Base-by-base conservation (phyloP, 2,329 filamentous ascomycete species). In the Acrocalymma vagum region DNA sequence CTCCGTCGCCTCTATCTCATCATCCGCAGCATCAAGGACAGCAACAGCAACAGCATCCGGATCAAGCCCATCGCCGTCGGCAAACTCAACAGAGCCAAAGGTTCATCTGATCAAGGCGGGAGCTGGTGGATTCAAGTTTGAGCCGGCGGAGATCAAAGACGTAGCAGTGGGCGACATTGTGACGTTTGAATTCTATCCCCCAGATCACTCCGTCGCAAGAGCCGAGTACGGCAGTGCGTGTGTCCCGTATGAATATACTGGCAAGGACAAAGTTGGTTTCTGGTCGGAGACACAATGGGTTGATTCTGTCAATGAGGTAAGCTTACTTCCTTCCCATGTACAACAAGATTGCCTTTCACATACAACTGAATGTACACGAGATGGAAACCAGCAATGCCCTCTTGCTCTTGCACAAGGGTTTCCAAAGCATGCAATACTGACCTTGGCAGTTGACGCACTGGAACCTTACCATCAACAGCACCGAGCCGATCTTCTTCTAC, bases 171-270 rank as follows among this genome's bases (percentile, higher is more conserved):
- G 71, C 13, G 72, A 75, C 40, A 68, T 51, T 4, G 44, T 72
- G 5, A 56, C 67, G 9, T 65, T 60, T 29, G 58, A 65, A 24
- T 76, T 75, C 55, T 73, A 62, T 27, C 66, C 71, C 4, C 59
- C 62, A 10, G 72, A 74, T 36, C 73, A 76, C 42, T 73, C 71
- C 0, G 72, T 76, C 4, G 67, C 71, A 17, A 58, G 69, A 22
- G 67, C 72, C 5, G 69, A 69, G 22, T 75, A 65, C 41, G 50
- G 42, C 17, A 58, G 49, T 38, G 68, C 73, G 4, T 76, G 72
- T 40, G 58, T 73, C 14, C 72, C 72, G 4, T 70, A 69, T 21
- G 65, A 68, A 20, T 58, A 65, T 20, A 55, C 54, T 6, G 62
- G 59, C 3, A 51, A 51, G 29, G 48, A 53, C 7, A 62, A 59